Evolutionary conservation across 2,329 filamentous ascomycete species (phyloP).

Genomic region (Fusarium marasasianum): DNA sequence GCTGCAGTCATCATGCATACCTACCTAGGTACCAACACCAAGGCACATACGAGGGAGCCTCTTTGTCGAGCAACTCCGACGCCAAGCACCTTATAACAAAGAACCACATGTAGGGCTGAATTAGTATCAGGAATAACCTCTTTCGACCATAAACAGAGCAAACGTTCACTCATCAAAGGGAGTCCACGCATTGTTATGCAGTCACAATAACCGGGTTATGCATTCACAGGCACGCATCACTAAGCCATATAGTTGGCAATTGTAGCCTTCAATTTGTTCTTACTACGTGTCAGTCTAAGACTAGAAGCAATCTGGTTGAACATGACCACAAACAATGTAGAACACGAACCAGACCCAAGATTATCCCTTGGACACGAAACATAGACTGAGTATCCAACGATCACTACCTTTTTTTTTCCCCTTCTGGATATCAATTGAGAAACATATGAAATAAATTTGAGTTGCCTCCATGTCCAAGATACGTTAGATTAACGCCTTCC

Average conservation of each 20-base stretch:
- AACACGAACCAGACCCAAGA: constrained; percentile 13
- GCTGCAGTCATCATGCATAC: not conserved
- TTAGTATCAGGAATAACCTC: not conserved
- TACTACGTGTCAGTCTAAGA: constrained; percentile 31
- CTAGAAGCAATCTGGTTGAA: constrained; percentile 32
- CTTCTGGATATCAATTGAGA: constrained; percentile 15
- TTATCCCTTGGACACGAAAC: constrained; percentile 1
- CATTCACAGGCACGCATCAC: not conserved
- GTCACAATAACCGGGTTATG: not conserved
- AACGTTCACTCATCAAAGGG: not conserved
- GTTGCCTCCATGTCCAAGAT: constrained; percentile 33
- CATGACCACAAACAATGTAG: constrained; percentile 34
- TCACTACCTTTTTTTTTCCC: not conserved
- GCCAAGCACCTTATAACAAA: not conserved
- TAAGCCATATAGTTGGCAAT: not conserved
- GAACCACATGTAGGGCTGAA: not conserved
- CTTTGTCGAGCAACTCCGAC: constrained; percentile 17
- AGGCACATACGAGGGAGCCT: not conserved
- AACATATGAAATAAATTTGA: constrained; percentile 28
- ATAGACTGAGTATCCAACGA: constrained; percentile 1
- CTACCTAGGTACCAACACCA: not conserved
- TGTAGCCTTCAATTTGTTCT: constrained; percentile 27
- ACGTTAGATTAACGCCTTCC: constrained; percentile 22
- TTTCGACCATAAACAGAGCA: not conserved
- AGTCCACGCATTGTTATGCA: not conserved